Evolutionary conservation across 78 protist species (phyloP).

Genomic region (Protostelium mycophagum): DNA sequence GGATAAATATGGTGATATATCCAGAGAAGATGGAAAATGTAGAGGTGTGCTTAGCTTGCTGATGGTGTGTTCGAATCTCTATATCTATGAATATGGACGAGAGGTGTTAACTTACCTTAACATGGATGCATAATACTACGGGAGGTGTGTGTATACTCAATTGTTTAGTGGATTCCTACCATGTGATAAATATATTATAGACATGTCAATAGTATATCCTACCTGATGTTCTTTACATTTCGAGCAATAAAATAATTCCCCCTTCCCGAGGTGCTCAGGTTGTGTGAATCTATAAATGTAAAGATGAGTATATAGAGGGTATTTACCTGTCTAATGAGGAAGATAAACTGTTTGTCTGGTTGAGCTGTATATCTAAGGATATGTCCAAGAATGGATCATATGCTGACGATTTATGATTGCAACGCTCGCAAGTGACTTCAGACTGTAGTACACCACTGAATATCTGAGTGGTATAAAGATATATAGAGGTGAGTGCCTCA

Average conservation of each 20-base stretch:
- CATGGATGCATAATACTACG: conserved; percentile 52
- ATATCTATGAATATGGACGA: background rate
- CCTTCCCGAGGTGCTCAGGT: conserved; percentile 53
- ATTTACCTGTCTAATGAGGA: conserved; percentile 23
- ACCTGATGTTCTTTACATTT: conserved; percentile 3
- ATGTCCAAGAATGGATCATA: conserved; percentile 62
- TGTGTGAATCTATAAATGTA: conserved; percentile 42
- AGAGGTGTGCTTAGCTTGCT: background rate
- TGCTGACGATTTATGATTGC: conserved; percentile 26
- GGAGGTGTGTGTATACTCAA: conserved; percentile 34
- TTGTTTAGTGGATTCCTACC: conserved; percentile 58
- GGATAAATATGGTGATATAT: background rate
- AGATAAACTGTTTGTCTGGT: background rate
- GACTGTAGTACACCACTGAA: conserved; percentile 49
- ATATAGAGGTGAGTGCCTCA: background rate
- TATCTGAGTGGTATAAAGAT: background rate
- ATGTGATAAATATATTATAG: background rate
- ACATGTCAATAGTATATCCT: background rate
- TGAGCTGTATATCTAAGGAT: conserved; percentile 32
- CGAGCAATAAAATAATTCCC: conserved; percentile 37
- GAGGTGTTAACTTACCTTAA: conserved; percentile 3
- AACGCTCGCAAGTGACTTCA: conserved; percentile 31
- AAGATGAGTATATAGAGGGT: background rate
- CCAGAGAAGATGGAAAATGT: background rate
- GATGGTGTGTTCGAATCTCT: background rate